These are phyloP conservation scores for Puccinia novopanici DNA, from an alignment of 1,284 basidiomycete genomes.

Conservation along the genomic window DNA sequence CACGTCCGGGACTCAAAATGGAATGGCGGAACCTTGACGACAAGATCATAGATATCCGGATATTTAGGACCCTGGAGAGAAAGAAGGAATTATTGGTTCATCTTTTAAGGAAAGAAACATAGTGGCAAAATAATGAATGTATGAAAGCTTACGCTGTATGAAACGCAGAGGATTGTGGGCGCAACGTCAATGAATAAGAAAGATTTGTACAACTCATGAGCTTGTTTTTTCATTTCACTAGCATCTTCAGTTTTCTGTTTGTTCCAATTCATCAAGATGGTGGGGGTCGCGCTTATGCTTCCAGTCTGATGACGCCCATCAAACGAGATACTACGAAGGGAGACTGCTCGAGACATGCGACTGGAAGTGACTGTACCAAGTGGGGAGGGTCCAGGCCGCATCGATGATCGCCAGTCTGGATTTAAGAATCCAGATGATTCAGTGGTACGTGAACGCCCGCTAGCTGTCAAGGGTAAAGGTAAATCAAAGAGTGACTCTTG, in stretches of 20 bases:
- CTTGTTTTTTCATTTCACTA: constrained; percentile 50
- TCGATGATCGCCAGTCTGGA: constrained; percentile 41
- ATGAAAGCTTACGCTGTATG: constrained; percentile 43
- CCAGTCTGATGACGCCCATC: constrained; percentile 28
- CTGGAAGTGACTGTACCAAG: background rate
- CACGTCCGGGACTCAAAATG: constrained; percentile 51
- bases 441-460: constrained; percentile 12
- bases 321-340: constrained; percentile 36
- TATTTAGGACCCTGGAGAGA: constrained; percentile 50
- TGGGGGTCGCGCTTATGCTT: background rate
- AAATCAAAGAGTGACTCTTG: constrained; percentile 29
- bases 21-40: constrained; percentile 49
- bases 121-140: background rate
- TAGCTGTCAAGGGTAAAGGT: background rate
- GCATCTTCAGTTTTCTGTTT: constrained; percentile 50
- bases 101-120: background rate
- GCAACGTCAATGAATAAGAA: constrained; percentile 51
- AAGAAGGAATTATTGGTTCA: background rate
- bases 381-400: background rate
- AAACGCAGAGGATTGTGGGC: constrained; percentile 49
- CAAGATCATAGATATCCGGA: constrained; percentile 50
- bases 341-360: constrained; percentile 36
- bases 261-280: constrained; percentile 47
- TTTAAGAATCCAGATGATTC: constrained; percentile 36
- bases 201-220: constrained; percentile 48